Evolutionary conservation across 345 rosid species (phyloP).

Genomic region (Bruguiera gymnorhiza): DNA sequence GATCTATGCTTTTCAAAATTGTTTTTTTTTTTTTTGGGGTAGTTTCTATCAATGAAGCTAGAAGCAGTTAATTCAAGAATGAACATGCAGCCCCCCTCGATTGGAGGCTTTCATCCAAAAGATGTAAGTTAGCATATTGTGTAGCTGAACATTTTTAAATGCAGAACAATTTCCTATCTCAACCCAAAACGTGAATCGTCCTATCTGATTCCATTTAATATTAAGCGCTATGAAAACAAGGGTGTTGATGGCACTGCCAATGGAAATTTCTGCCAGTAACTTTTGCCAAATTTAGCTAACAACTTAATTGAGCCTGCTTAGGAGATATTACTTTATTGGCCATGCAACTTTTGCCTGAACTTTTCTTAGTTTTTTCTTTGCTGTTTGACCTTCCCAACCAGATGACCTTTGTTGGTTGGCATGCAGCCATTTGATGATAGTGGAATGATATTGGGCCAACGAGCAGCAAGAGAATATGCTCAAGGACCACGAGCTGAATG

Average conservation of each 20-base stretch:
- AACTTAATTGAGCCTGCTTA: not conserved
- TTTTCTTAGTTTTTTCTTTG: not conserved
- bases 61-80: slow-evolving; percentile 30
- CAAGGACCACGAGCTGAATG: slow-evolving; percentile 63
- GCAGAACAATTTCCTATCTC: not conserved
- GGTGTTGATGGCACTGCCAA: not conserved
- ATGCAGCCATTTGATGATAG: slow-evolving; percentile 49
- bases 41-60: slow-evolving; percentile 34
- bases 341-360: not conserved
- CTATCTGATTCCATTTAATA: not conserved
- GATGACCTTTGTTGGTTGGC: slow-evolving; percentile 35
- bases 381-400: not conserved
- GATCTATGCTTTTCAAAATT: slow-evolving; percentile 11
- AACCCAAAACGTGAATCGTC: not conserved
- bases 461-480: slow-evolving; percentile 49
- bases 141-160: slow-evolving; percentile 6
- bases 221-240: not conserved
- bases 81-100: slow-evolving; percentile 16
- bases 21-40: slow-evolving; percentile 4
- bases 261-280: not conserved
- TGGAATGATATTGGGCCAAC: slow-evolving; percentile 59
- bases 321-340: not conserved
- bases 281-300: not conserved
- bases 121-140: slow-evolving; percentile 19
- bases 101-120: slow-evolving; percentile 24